Conservation (phyloP, 139 green algal genomes). For the Coccomyxa sp. region DNA sequence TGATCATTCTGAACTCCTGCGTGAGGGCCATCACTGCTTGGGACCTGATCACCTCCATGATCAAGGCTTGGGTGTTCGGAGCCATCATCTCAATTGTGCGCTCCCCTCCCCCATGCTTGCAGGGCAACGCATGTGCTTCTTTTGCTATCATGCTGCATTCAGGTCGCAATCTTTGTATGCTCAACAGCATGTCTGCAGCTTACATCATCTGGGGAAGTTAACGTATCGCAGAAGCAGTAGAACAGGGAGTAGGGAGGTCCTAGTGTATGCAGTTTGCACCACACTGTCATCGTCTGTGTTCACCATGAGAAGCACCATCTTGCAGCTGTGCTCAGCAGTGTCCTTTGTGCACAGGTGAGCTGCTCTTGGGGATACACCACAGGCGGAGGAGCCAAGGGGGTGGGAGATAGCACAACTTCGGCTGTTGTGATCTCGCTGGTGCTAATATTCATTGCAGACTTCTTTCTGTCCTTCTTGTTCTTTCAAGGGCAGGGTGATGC, state of each 20-base stretch:
- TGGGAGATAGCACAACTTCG: constrained; percentile 95
- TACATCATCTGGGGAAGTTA: too few relatives aligned
- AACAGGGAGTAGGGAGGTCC: too few relatives aligned
- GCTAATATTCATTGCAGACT: constrained; percentile 97
- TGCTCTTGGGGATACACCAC: constrained; percentile 98
- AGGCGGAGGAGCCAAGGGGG: constrained; percentile 95
- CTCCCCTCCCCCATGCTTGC: too few relatives aligned
- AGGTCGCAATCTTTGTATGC: too few relatives aligned
- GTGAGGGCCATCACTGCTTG: constrained; percentile 72
- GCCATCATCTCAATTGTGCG: constrained; percentile 77
- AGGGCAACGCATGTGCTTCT: too few relatives aligned
- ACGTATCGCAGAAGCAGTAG: too few relatives aligned
- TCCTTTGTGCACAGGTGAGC: constrained; percentile 61
- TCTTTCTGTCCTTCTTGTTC: constrained; percentile 92
- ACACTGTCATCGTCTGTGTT: too few relatives aligned
- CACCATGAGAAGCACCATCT: too few relatives aligned
- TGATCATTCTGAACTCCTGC: constrained; percentile 94
- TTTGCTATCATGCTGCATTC: too few relatives aligned
- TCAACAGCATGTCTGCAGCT: too few relatives aligned
- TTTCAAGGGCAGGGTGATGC: constrained; percentile 85
- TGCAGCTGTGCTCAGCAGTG: too few relatives aligned
- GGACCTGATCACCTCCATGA: constrained; percentile 84
- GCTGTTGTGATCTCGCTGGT: constrained; percentile 97
- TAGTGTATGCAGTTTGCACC: too few relatives aligned
- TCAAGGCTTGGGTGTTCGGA: constrained; percentile 95